Evolutionary conservation across 768 basidiomycete species (phyloP).

Genomic region (Pleurotus eryngii): DNA sequence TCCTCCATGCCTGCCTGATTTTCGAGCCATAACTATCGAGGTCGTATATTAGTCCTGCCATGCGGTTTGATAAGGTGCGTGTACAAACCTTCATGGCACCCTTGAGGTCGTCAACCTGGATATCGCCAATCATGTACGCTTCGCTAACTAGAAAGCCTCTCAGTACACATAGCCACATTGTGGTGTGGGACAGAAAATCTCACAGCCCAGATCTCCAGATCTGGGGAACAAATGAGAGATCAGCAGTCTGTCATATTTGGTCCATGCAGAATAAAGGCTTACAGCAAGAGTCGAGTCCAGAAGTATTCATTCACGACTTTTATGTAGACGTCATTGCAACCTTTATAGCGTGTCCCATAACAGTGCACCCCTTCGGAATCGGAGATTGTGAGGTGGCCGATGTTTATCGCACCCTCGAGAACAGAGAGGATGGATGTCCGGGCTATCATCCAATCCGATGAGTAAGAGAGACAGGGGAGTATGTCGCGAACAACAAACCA

Average conservation of each 20-base stretch:
- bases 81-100: conserved; percentile 58
- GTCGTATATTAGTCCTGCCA: conserved; percentile 10
- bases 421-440: conserved; percentile 59
- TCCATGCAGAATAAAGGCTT: conserved; percentile 23
- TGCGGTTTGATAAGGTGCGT: background rate
- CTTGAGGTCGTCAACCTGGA: conserved; percentile 58
- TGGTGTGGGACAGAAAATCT: conserved; percentile 19
- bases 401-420: conserved; percentile 53
- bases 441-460: conserved; percentile 31
- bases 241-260: conserved; percentile 9
- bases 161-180: background rate
- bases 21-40: conserved; percentile 58
- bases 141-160: conserved; percentile 51
- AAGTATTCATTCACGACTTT: conserved; percentile 58
- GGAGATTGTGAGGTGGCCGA: conserved; percentile 58
- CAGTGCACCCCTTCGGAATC: conserved; percentile 58
- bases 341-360: conserved; percentile 56
- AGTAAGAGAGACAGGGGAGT: background rate
- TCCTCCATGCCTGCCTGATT: conserved; percentile 59
- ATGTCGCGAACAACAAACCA: conserved; percentile 29
- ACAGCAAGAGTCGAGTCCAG: conserved; percentile 66
- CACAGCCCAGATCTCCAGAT: conserved; percentile 65
- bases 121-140: conserved; percentile 72
- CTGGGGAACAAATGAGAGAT: conserved; percentile 25
- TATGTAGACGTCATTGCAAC: conserved; percentile 59